Evolutionary conservation across 192 early-diverging fungal species (phyloP), one percentile per base, ranked within the genome.

Genomic region (Backusella macrospora): DNA sequence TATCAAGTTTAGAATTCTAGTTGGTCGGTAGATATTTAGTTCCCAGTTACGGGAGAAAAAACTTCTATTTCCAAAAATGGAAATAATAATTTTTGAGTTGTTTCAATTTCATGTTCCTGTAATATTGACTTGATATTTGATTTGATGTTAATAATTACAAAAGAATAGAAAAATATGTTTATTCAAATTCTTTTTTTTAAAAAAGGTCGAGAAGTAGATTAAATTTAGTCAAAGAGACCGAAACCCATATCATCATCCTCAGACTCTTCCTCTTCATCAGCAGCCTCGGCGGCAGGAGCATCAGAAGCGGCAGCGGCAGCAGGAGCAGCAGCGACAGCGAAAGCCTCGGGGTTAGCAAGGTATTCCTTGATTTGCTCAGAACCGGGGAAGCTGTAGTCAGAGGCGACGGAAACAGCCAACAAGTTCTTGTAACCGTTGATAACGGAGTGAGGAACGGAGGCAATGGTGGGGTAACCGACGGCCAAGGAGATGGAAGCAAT

Each of bases 381-480:
- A 74, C 90, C 94, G 67, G 90, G 86, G 85, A 96, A 96, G 79
- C 92, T 92, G 90, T 96, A 96, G 78, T 94, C 92, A 85, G 92
- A 92, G 79, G 90, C 88, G 70, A 97, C 81, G 79, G 93, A 96
- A 84, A 98, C 86, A 76, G 90, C 89, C 84, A 99, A 87, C 76
- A 99, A 79, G 78, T 96, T 94, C 94, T 98, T 99, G 94, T 96
- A 99, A 78, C 92, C 90, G 90, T 98, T 98, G 92, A 95, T 92
- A 83, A 95, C 81, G 74, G 93, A 84, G 94, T 99, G 98, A 69
- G 97, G 98, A 67, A 98, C 92, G 37, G 97, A 91, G 67, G 94
- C 92, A 76, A 92, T 71, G 44, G 94, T 87, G 74, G 92, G 90
- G 86, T 91, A 94, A 82, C 89, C 85, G 52, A 88, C 81, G 70